phyloP scores from a whole-genome alignment of 441 rosid species.

The Adansonia rubrostipa region DNA sequence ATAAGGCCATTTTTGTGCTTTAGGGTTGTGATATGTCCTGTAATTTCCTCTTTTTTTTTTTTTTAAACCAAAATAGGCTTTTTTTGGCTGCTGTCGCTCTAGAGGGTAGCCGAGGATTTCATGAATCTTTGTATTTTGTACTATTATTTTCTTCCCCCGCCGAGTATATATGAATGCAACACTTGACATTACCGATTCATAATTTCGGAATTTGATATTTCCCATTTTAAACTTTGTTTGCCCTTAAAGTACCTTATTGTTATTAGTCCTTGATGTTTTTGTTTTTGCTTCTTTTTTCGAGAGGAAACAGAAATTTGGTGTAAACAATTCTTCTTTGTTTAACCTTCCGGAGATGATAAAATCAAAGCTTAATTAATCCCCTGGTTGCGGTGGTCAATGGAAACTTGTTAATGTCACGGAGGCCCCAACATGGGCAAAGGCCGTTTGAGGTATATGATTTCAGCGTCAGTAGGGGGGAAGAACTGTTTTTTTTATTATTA shows the following conservation, averaged over 20 bases:
- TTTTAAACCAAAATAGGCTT: constrained; percentile 32
- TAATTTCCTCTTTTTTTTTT: constrained; percentile 48
- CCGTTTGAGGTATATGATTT: too few species aligned
- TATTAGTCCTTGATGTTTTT: not conserved
- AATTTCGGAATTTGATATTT: not conserved
- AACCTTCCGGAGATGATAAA: too few species aligned
- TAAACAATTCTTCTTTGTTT: too few species aligned
- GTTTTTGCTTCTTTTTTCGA: not conserved
- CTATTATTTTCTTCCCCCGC: constrained; percentile 27
- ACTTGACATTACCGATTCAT: too few species aligned
- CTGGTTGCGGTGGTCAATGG: too few species aligned
- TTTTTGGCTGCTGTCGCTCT: constrained; percentile 36
- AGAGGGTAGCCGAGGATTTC: constrained; percentile 43
- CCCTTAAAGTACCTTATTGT: not conserved
- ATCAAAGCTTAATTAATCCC: too few species aligned
- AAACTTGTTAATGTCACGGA: too few species aligned
- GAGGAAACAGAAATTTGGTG: not conserved
- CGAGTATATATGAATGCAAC: constrained; percentile 27
- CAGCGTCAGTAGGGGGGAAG: too few species aligned
- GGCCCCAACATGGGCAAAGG: too few species aligned
- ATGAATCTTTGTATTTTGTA: constrained; percentile 35
- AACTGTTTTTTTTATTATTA: too few species aligned
- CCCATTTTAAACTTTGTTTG: not conserved
- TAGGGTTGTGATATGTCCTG: constrained; percentile 51
- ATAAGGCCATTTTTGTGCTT: constrained; percentile 33